A percentile compares a stretch with the other conserved stretches of the same genome.
Evolutionary conservation across 139 green algal genomes (phyloP).

Genomic region (Mychonastes homosphaera): DNA sequence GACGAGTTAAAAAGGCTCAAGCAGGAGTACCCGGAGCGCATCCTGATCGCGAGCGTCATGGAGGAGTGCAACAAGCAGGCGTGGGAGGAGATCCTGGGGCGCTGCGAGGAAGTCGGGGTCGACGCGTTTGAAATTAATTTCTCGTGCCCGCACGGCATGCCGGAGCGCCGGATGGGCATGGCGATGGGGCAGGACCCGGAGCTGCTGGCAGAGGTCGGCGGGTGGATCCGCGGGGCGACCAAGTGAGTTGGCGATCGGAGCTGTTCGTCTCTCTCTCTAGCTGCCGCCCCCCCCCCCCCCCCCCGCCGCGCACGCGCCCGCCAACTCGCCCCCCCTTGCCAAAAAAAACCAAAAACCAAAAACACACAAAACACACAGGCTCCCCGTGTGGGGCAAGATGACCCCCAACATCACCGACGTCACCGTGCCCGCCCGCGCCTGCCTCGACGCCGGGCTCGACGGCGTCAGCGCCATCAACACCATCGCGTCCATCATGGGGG

Average conservation of each 20-base stretch:
- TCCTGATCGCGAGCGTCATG: conserved; percentile 96
- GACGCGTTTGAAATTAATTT: conserved; percentile 98
- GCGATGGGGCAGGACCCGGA: conserved; percentile 68
- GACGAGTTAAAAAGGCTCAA: conserved; percentile 81
- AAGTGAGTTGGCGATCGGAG: too few relatives aligned
- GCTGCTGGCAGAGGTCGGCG: conserved; percentile 21
- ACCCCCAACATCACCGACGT: conserved; percentile 98
- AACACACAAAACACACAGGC: too few relatives aligned
- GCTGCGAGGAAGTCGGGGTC: conserved; percentile 75
- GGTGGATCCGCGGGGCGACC: too few relatives aligned
- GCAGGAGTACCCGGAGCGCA: conserved; percentile 80
- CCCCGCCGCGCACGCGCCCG: too few relatives aligned
- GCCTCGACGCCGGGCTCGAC: conserved; percentile 43
- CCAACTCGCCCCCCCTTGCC: too few relatives aligned
- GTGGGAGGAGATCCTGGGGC: conserved; percentile 90
- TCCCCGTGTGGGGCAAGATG: conserved; percentile 98
- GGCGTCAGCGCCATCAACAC: conserved; percentile 75
- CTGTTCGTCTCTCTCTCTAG: too few relatives aligned
- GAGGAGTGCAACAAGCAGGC: conserved; percentile 60
- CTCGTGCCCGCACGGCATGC: conserved; percentile 89
- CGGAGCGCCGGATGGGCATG: conserved; percentile 77
- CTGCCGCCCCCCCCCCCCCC: too few relatives aligned
- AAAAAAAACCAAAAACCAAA: too few relatives aligned
- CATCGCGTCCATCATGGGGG: conserved; percentile 80
- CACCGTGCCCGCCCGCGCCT: conserved; percentile 42